Evolutionary conservation across 2,329 filamentous ascomycete species (phyloP).

Genomic region (Hypoxylon sp.): DNA sequence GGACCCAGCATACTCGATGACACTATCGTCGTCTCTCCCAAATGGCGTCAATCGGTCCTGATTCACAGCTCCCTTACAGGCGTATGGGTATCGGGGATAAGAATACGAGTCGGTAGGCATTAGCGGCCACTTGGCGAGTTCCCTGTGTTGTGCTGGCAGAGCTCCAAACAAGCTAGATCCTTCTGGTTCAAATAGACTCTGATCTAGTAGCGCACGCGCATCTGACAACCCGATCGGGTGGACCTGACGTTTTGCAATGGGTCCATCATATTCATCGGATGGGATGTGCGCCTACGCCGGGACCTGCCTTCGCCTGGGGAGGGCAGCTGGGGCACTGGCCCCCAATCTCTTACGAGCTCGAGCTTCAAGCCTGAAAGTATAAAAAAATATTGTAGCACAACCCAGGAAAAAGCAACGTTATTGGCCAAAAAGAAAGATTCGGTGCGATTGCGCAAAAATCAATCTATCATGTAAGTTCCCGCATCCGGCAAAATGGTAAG

Average conservation of each 20-base stretch:
- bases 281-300: conserved; percentile 20
- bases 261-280: conserved; percentile 22
- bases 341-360: conserved; percentile 5
- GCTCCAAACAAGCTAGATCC: conserved; percentile 15
- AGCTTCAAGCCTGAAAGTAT: conserved; percentile 5
- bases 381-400: conserved; percentile 16
- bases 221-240: conserved; percentile 30
- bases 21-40: conserved; percentile 22
- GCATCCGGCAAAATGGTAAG: conserved; percentile 42
- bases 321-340: conserved; percentile 3
- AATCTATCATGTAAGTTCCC: conserved; percentile 28
- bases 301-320: conserved; percentile 16
- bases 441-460: conserved; percentile 26
- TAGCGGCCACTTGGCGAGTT: conserved; percentile 40
- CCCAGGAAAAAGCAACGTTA: neutral
- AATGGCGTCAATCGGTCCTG: conserved; percentile 16
- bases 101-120: conserved; percentile 42
- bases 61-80: conserved; percentile 36
- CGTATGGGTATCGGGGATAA: conserved; percentile 22
- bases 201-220: conserved; percentile 24
- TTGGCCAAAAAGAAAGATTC: conserved; percentile 17
- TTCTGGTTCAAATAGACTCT: conserved; percentile 36
- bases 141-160: conserved; percentile 35
- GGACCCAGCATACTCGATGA: conserved; percentile 30
- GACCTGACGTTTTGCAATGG: conserved; percentile 23